Evolutionary conservation across 2,329 filamentous ascomycete species (phyloP), one percentile per base, ranked within the genome.

Genomic region (Metarhizium rileyi): DNA sequence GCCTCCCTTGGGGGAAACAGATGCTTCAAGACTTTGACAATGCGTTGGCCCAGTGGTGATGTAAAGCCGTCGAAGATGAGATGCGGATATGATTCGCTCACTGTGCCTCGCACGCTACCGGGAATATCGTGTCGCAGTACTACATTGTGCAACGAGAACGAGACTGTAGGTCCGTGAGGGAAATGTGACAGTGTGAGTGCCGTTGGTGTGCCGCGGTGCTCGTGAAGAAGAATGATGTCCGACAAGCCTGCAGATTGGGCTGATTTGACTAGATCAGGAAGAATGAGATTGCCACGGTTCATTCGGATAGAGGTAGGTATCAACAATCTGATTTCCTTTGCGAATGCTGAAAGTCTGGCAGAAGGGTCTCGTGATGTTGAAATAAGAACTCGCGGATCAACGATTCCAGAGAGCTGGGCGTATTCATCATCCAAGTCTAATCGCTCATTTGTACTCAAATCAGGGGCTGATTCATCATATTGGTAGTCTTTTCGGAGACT

Each of bases 11-110:
- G 93, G 5, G 93, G 93, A 61, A 96, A 98, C 2, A 96, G 71
- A 59, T 98, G 91, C 67, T 97, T 95, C 40, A 98, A 68, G 14
- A 97, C 87, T 65, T 94, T 90, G 47, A 90, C 86, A 16, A 96
- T 83, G 18, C 93, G 80, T 59, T 83, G 77, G 49, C 93, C 93
- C 5, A 97, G 72, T 30, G 78, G 79, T 5, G 86, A 89, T 5
- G 78, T 86, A 69, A 98, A 97, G 2, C 90, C 90, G 61, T 98
- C 93, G 60, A 98, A 97, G 54, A 98, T 87, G 3, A 98, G 74
- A 62, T 97, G 91, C 0, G 93, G 93, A 60, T 96, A 98, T 35
- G 83, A 85, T 69, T 98, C 93, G 53, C 83, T 88, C 44, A 96
- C 89, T 1, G 90, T 95, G 44, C 93, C 93, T 51, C 87, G 80